Evolutionary conservation across 164 flowering plant genomes (phyloP), one percentile per base, ranked within the genome.

Genomic region (Umbellularia californica): DNA sequence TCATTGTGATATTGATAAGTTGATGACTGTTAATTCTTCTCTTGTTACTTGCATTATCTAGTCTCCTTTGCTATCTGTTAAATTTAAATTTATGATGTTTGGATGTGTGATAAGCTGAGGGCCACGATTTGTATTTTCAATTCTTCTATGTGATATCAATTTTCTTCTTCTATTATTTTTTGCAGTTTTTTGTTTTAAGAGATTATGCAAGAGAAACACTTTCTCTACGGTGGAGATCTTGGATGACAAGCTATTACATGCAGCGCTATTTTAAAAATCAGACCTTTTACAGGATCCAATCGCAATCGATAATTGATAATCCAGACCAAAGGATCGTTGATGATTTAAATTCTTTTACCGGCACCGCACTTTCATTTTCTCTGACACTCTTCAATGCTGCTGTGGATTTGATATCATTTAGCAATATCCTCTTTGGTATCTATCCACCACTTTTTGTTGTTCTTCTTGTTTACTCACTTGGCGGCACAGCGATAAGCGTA

Each of bases 261-360:
- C 86, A 93, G 19, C 96, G 98, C 73, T 95, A 93, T 83, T 84
- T 93, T 33, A 84, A 82, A 81, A 83, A 92, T 75, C 90, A 73
- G 73, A 87, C 89, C 2, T 95, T 95, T 78, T 95, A 93, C 85
- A 90, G 81, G 81, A 92, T 95, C 70, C 99, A 95, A 72, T 93
- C 99, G 24, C 96, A 89, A 52, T 90, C 98, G 50, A 88, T 90
- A 24, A 87, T 95, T 71, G 99, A 95, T 77, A 95, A 95, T 81
- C 99, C 99, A 71, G 99, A 93, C 77, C 99, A 95, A 82, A 89
- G 99, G 55, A 92, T 95, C 80, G 99, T 95, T 74, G 99, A 95
- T 83, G 99, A 95, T 84, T 81, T 95, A 30, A 92, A 95, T 83
- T 84, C 99, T 70, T 95, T 93, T 83, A 95, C 99, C 1, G 96